These are phyloP conservation scores for Vigna trinervia DNA, from an alignment of 306 rosid genomes.

Conservation along the genomic window DNA sequence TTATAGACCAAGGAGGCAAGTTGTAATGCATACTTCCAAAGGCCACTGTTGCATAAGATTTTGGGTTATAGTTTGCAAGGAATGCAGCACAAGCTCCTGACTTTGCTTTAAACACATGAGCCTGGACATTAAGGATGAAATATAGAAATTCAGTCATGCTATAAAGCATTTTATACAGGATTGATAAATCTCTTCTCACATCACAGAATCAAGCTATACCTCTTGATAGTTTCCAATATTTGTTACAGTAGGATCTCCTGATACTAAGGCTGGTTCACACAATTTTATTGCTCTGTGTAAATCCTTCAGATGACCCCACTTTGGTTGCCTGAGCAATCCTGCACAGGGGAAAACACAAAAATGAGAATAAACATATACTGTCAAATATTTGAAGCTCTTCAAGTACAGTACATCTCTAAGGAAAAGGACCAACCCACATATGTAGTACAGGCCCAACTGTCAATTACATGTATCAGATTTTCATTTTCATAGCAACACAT, in stretches of 20 bases:
- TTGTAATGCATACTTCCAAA: constrained; percentile 91
- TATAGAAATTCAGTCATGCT: constrained; percentile 32
- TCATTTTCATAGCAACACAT: constrained; percentile 10
- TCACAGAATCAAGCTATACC: constrained; percentile 52
- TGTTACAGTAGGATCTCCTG: constrained; percentile 72
- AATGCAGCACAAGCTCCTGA: constrained; percentile 96
- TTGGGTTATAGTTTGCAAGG: constrained; percentile 84
- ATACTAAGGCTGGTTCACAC: constrained; percentile 91
- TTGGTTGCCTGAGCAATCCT: constrained; percentile 91
- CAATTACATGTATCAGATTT: neutral
- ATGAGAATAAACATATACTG: neutral
- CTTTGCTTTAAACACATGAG: constrained; percentile 86
- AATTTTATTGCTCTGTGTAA: constrained; percentile 93
- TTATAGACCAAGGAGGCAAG: constrained; percentile 97
- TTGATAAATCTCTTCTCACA: constrained; percentile 26
- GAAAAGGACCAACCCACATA: constrained; percentile 6
- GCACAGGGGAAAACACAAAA: constrained; percentile 43
- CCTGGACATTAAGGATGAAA: constrained; percentile 53
- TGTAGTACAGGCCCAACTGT: neutral
- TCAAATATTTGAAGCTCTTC: constrained; percentile 19
- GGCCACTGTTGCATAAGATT: constrained; percentile 73
- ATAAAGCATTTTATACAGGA: constrained; percentile 36
- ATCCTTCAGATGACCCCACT: constrained; percentile 99
- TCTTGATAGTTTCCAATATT: constrained; percentile 82
- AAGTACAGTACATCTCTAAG: neutral